A percentile compares a stretch with the other conserved stretches of the same genome.
Evolutionary conservation across 2,329 filamentous ascomycete genomes (phyloP).

Genomic region (Didymellaceae sp.): DNA sequence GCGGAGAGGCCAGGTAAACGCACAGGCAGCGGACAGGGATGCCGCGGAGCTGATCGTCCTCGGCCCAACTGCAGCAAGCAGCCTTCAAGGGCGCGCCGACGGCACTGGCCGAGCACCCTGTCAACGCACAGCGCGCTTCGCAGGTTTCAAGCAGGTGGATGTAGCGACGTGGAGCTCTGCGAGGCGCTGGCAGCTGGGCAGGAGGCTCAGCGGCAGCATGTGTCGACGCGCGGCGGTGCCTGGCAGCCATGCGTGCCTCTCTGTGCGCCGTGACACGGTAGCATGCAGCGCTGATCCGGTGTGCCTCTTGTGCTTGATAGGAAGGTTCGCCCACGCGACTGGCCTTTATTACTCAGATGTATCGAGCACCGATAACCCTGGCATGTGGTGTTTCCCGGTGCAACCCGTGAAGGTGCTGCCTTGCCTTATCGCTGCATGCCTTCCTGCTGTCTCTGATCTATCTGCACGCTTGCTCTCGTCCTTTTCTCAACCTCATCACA

Average conservation of each 20-base stretch:
- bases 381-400: constrained; percentile 9
- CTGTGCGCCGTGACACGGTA: constrained; percentile 13
- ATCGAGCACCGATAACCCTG: constrained; percentile 27
- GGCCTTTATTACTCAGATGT: constrained; percentile 20
- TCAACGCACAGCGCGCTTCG: constrained; percentile 5
- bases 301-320: constrained; percentile 21
- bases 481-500: constrained; percentile 1
- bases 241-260: constrained; percentile 13
- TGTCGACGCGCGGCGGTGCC: constrained; percentile 20
- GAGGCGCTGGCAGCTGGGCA: not conserved
- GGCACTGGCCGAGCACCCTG: not conserved
- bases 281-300: constrained; percentile 19
- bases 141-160: constrained; percentile 11
- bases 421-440: constrained; percentile 19
- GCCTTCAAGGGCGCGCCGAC: not conserved
- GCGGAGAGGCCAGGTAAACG: constrained; percentile 11
- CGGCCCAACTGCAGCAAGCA: not conserved
- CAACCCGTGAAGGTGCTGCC: constrained; percentile 12
- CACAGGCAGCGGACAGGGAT: constrained; percentile 7
- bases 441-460: not conserved
- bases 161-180: constrained; percentile 6
- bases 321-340: constrained; percentile 31
- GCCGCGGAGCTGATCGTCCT: not conserved
- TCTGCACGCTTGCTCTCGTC: not conserved
- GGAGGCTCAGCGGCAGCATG: constrained; percentile 4